phyloP scores from a whole-genome alignment of 805 yeast genomes.

The Candida yuanshanica region DNA sequence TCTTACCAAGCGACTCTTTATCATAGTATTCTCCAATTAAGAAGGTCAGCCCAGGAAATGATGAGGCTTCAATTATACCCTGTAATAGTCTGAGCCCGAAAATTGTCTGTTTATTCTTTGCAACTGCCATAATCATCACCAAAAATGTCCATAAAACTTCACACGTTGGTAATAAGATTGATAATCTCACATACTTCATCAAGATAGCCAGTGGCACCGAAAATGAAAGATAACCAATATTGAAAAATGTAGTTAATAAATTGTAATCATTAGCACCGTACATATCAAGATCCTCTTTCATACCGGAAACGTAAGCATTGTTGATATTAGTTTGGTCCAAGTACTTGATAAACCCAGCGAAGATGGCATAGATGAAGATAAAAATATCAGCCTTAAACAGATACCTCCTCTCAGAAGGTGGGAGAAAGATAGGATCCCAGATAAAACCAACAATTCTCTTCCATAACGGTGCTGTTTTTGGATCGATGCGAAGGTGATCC shows the following conservation, averaged over 20 bases:
- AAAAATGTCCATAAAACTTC: conserved; percentile 3
- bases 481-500: not conserved
- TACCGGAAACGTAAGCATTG: conserved; percentile 62
- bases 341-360: conserved; percentile 36
- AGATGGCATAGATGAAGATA: conserved; percentile 8
- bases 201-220: not conserved
- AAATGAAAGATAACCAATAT: conserved; percentile 1
- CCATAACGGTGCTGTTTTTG: not conserved
- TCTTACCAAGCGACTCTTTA: conserved; percentile 1
- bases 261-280: conserved; percentile 49
- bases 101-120: conserved; percentile 2
- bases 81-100: conserved; percentile 1
- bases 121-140: conserved; percentile 2
- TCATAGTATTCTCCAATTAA: conserved; percentile 3
- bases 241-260: conserved; percentile 2
- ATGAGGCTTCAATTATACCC: conserved; percentile 3
- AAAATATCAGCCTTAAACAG: conserved; percentile 6
- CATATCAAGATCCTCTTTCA: conserved; percentile 50
- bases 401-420: conserved; percentile 2
- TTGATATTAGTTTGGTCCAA: conserved; percentile 52
- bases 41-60: conserved; percentile 2
- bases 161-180: conserved; percentile 1
- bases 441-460: not conserved
- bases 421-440: not conserved
- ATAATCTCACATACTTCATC: conserved; percentile 3